phyloP scores from a whole-genome alignment of 495 filamentous ascomycete genomes.

The Penicillium nucicola region DNA sequence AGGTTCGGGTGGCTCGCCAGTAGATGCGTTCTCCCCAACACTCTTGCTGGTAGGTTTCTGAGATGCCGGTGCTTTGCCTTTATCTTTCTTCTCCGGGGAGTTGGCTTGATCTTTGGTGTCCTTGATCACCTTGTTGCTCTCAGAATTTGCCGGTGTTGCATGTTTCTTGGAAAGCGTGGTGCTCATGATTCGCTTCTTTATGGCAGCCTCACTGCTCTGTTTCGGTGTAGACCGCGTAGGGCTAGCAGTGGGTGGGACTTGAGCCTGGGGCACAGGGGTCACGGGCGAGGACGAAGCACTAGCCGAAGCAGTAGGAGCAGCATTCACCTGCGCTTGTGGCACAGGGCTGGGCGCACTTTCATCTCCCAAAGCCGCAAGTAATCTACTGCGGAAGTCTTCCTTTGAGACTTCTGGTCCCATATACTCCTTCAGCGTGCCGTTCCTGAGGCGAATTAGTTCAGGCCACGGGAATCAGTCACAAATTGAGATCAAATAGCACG shows the following conservation, averaged over 20 bases:
- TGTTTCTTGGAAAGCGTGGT: background rate
- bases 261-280: background rate
- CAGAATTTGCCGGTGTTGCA: background rate
- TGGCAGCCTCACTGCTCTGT: background rate
- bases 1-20: conserved; percentile 10
- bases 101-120: background rate
- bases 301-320: conserved; percentile 10
- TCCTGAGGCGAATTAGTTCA: conserved; percentile 29
- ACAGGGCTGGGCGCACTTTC: background rate
- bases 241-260: background rate
- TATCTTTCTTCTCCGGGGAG: conserved; percentile 2
- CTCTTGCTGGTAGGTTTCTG: conserved; percentile 16
- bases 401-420: conserved; percentile 56
- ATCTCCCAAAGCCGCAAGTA: conserved; percentile 37
- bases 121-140: background rate
- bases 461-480: background rate
- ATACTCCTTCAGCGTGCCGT: conserved; percentile 62
- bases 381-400: conserved; percentile 53
- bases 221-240: background rate
- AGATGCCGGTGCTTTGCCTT: conserved; percentile 6
- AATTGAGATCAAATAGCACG: conserved; percentile 13
- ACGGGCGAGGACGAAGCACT: conserved; percentile 3
- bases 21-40: background rate
- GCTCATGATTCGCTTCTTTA: background rate
- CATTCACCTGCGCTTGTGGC: conserved; percentile 7